Base-by-base conservation (phyloP, 805 yeast species). In the Peterozyma toletana region DNA sequence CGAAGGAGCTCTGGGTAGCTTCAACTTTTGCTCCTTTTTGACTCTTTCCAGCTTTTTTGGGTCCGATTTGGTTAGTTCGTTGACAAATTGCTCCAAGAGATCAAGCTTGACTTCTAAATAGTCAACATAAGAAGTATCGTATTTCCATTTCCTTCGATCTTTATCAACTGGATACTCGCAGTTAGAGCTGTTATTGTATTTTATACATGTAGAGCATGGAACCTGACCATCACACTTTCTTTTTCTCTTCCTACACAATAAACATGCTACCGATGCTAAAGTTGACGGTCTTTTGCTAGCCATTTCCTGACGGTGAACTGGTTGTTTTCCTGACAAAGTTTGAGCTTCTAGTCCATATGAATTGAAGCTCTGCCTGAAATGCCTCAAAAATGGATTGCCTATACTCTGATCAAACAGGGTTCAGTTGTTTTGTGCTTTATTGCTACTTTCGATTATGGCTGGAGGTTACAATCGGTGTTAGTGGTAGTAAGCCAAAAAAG, bases 181-280 rank as follows among this genome's bases (percentile, higher is more conserved):
- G 11, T 27, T 11, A 13, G 44, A 46, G n/a, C 48, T 46, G 13
- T 45, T 39, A 9, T 45, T 42, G 15, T 56, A 48, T 38, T 53
- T 57, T 11, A 53, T 38, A 45, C 67, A 63, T 14, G 55, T 56
- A 9, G 54, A 44, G 40, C 67, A 63, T 0, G 66, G 66, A 10
- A 43, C 35, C 11, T 44, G 42, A 17, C 53, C 55, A 42, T 62
- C 64, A 50, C 67, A 63, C 37, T 53, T 57, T 16, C 58, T 50
- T 42, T 60, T 62, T 43, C 55, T 51, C 44, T 51, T 49, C 17
- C 53, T 48, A 42, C 65, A 62, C 35, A 53, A 42, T 15, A 9
- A 30, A 30, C 47, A 44, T n/a, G 47, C 47, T 30, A 44, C 41
- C 2, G 44, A 40, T 13, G 47, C 44, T 2, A 44, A 11, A 10